Evolutionary conservation across 768 basidiomycete species (phyloP), one percentile per base, ranked within the genome.

Genomic region (Paxillus involutus): DNA sequence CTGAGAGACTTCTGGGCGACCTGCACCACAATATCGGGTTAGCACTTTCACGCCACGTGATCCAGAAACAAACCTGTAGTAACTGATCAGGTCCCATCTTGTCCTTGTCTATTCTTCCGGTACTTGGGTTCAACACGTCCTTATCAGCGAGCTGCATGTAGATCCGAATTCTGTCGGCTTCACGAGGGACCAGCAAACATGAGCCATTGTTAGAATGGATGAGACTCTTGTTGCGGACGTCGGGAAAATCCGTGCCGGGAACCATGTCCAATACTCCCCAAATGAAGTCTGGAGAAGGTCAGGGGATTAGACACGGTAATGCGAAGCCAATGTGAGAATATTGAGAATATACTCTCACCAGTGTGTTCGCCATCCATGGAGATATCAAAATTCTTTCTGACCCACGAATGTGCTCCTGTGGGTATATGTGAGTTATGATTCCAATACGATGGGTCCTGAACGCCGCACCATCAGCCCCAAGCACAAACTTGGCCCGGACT

Each of bases 371-470:
- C 91, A 55, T 90, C 82, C 88, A 92, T 87, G 4, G 71, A 63
- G 47, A 92, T 85, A 9, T 76, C 75, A 9, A 89, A 72, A 0
- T 70, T 52, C 55, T 88, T 89, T 24, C 91, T 80, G 21, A 92
- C 87, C 88, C 89, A 91, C 11, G 88, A 91, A 69, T 91, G 89
- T 0, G 89, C 89, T 6, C 88, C 86, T 88, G 60, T 41, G 42
- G 13, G 44, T 16, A 29, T 11, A 40, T 29, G n/a, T 66, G 35
- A 50, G 55, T n/a, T 39, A 14, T 17, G 14, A 30, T 12, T 33
- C 30, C 43, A 3, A 21, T 24, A n/a, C 39, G 16, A 21, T 6
- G 44, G 24, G 35, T 48, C 26, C 26, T 43, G 44, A 6, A 10
- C 44, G 32, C 55, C 74, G 44, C 63, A 81, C 88, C 89, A 64